Base-by-base conservation (phyloP, 352 stramenopile species). In the Phytophthora ohioensis region DNA sequence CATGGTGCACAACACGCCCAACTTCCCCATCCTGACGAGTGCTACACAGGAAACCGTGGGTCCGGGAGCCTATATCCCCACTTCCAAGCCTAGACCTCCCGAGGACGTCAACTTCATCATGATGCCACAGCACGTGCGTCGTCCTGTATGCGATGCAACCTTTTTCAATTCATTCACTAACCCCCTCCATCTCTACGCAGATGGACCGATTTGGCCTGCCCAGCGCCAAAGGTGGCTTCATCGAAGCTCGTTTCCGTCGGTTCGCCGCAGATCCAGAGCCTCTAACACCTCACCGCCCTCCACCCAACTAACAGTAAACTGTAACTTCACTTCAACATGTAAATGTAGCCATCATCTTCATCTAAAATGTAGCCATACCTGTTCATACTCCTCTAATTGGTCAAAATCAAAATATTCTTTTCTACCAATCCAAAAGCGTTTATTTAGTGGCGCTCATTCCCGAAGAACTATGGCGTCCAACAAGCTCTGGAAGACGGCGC, bases 401-500 rank as follows among this genome's bases (percentile, higher is more conserved):
- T 46, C 43, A 32, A 70, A 73, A 58, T 49, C n/a, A 31, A 7
- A 7, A 8, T 27, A 27, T 27, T 27, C 21, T 27, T 69, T 58
- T 60, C 9, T 49, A 38, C 64, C 47, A 71, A 61, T 71, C 49
- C 17, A 3, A 63, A 58, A n/a, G 7, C 10, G 21, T 64, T 17
- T 38, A 61, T 71, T 67, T 13, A 60, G 48, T 75, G 61, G 67
- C 46, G 34, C 32, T 34, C 43, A 35, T 5, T 47, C 43, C 39
- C 10, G 12, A 39, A 38, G 13, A 58, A 72, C 10, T 12, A 71
- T 78, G 60, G 75, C 53, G 51, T 82, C 53, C 53, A 82, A 81
- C 76, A 88, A 87, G 79, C 77, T 92, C 64, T 94, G 84, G 84
- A 94, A 92, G 81, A 90, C 76, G 53, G 87, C 76, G 63, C 87